phyloP scores from a whole-genome alignment of 176 grass and related monocot genomes.

The Oryza glumipatula region DNA sequence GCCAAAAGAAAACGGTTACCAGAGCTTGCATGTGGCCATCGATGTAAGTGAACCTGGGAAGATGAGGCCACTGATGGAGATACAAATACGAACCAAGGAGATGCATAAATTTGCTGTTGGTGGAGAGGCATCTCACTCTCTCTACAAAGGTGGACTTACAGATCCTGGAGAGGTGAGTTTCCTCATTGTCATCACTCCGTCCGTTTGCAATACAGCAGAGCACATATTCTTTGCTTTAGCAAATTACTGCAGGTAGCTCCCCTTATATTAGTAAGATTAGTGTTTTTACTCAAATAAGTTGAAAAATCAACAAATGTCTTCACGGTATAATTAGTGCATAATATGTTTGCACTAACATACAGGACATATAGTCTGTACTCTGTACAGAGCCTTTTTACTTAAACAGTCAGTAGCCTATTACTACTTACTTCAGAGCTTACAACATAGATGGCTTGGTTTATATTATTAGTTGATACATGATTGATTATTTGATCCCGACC shows the following conservation, averaged over 20 bases:
- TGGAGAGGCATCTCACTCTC: slow-evolving; percentile 86
- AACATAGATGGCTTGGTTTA: slow-evolving; percentile 25
- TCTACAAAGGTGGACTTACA: slow-evolving; percentile 92
- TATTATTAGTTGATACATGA: neutral
- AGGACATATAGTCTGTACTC: neutral
- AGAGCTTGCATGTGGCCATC: slow-evolving; percentile 86
- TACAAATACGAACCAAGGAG: slow-evolving; percentile 87
- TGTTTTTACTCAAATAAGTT: neutral
- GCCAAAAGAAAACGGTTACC: slow-evolving; percentile 89
- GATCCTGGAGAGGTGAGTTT: slow-evolving; percentile 76
- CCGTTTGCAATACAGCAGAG: neutral
- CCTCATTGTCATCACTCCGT: neutral
- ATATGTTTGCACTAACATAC: neutral
- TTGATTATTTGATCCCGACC: neutral
- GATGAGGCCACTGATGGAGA: slow-evolving; percentile 77
- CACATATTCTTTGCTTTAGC: neutral
- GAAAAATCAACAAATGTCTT: neutral
- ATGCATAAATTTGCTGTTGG: slow-evolving; percentile 81
- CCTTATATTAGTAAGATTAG: neutral
- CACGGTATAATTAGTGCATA: neutral
- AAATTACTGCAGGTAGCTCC: neutral
- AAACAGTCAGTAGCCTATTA: neutral
- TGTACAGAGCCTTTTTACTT: slow-evolving; percentile 10
- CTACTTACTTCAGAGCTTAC: slow-evolving; percentile 1
- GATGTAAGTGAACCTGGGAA: slow-evolving; percentile 76